phyloP scores from a whole-genome alignment of 208 protist genomes.

The Leishmania turanica region DNA sequence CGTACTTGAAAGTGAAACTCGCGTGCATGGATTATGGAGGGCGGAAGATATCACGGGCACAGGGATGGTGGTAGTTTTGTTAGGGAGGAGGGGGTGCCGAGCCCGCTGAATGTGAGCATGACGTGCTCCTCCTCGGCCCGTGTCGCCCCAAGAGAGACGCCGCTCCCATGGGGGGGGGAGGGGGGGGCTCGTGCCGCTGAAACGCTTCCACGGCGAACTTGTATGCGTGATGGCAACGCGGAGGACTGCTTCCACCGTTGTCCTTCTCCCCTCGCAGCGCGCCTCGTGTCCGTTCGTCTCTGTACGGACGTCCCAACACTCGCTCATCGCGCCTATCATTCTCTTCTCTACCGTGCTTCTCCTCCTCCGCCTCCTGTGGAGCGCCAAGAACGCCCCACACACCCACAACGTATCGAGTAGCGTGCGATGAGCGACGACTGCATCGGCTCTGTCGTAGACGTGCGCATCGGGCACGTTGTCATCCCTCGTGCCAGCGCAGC shows the following conservation, averaged over 20 bases:
- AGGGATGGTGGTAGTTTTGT: too few species aligned
- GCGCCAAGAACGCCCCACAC: neutral
- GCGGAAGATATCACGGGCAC: neutral
- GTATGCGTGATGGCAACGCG: neutral
- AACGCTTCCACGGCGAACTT: neutral
- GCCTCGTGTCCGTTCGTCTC: neutral
- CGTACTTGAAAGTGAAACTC: neutral
- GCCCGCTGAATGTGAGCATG: neutral
- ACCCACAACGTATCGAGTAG: neutral
- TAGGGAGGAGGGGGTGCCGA: neutral
- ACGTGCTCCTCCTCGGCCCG: neutral
- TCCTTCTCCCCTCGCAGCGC: neutral
- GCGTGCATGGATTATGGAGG: neutral
- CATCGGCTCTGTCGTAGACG: neutral
- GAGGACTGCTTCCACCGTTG: neutral
- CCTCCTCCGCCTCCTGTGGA: neutral
- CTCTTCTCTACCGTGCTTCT: neutral
- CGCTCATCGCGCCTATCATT: neutral
- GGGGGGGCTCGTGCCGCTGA: neutral
- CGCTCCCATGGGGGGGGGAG: neutral
- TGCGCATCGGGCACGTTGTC: slow-evolving; percentile 11
- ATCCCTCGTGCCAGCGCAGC: neutral
- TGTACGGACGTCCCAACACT: neutral
- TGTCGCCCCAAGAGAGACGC: neutral
- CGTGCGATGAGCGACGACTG: neutral